Evolutionary conservation across 805 yeast species (phyloP).

Genomic region (Candida nonsorbophila): DNA sequence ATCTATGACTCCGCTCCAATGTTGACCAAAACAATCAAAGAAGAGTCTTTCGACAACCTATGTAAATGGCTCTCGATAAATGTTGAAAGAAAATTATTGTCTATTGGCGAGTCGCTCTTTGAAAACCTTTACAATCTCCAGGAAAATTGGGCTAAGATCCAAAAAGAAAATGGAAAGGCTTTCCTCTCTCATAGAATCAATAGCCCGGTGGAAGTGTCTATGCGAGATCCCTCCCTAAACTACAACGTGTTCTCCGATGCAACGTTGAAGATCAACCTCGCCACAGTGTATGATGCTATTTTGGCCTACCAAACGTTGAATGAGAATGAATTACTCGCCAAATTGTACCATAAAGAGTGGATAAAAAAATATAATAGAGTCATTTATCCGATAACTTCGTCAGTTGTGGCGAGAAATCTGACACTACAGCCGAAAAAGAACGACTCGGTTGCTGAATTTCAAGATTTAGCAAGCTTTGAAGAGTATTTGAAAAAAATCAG

Average conservation of each 20-base stretch:
- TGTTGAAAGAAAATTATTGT: slow-evolving; percentile 54
- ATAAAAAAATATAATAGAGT: slow-evolving; percentile 64
- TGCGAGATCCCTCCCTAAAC: slow-evolving; percentile 52
- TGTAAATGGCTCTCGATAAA: slow-evolving; percentile 59
- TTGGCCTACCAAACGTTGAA: slow-evolving; percentile 75
- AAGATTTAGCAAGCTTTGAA: slow-evolving; percentile 35
- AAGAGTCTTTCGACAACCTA: slow-evolving; percentile 64
- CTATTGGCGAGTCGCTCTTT: slow-evolving; percentile 54
- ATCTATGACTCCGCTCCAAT: slow-evolving; percentile 75
- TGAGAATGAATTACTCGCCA: slow-evolving; percentile 54
- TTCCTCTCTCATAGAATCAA: slow-evolving; percentile 63
- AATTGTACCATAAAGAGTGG: slow-evolving; percentile 67
- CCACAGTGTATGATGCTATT: slow-evolving; percentile 77
- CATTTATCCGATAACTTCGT: slow-evolving; percentile 57
- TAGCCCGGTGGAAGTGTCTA: slow-evolving; percentile 77
- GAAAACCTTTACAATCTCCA: slow-evolving; percentile 53
- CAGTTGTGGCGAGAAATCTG: slow-evolving; percentile 18
- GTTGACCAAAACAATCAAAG: slow-evolving; percentile 64
- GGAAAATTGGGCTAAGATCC: slow-evolving; percentile 52
- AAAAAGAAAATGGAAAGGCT: slow-evolving; percentile 26
- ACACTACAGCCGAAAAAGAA: slow-evolving; percentile 6
- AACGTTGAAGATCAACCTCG: slow-evolving; percentile 43
- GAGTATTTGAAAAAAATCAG: slow-evolving; percentile 56
- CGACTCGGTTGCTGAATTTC: slow-evolving; percentile 19
- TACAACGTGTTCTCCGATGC: slow-evolving; percentile 47